These are phyloP conservation scores for Trichosporon sp. DNA, from an alignment of 1,284 basidiomycete species.

Conservation along the genomic window DNA sequence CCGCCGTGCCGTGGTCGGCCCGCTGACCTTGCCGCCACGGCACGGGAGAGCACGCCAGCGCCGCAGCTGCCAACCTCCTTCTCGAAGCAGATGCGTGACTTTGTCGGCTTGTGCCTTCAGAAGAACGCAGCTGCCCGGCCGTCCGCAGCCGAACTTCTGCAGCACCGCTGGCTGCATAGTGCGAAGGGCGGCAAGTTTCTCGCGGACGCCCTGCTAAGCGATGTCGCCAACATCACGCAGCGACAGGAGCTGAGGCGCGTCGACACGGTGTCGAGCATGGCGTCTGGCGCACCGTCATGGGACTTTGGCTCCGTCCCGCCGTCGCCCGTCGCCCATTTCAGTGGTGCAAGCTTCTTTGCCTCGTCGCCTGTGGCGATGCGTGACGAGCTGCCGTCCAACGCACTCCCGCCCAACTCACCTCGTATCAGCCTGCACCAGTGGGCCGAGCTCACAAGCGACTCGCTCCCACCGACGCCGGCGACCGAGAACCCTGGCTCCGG, in stretches of 20 bases:
- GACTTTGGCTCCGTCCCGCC: conserved; percentile 35
- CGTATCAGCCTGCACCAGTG: conserved; percentile 35
- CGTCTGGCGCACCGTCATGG: conserved; percentile 36
- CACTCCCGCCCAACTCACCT: conserved; percentile 21
- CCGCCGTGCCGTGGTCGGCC: conserved; percentile 20
- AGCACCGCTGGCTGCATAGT: conserved; percentile 33
- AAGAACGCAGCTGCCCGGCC: conserved; percentile 63
- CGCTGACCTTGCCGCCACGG: conserved; percentile 7
- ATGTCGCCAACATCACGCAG: conserved; percentile 26
- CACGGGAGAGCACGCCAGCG: conserved; percentile 4
- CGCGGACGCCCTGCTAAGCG: conserved; percentile 30
- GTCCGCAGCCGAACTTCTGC: conserved; percentile 20
- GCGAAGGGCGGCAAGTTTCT: conserved; percentile 32
- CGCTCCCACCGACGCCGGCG: conserved; percentile 15
- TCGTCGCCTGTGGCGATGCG: neutral
- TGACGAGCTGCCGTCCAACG: neutral
- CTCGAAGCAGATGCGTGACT: conserved; percentile 78
- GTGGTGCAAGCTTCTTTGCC: conserved; percentile 11
- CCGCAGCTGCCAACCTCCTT: conserved; percentile 36
- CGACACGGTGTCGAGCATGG: conserved; percentile 29
- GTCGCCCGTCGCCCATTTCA: conserved; percentile 23
- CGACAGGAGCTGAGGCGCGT: conserved; percentile 40
- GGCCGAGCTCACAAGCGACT: conserved; percentile 29
- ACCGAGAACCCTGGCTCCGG: neutral
- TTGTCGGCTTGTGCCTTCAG: conserved; percentile 73